Evolutionary conservation across 1,284 basidiomycete genomes (phyloP), one percentile per base, ranked within the genome.

Genomic region (Bjerkandera adusta): DNA sequence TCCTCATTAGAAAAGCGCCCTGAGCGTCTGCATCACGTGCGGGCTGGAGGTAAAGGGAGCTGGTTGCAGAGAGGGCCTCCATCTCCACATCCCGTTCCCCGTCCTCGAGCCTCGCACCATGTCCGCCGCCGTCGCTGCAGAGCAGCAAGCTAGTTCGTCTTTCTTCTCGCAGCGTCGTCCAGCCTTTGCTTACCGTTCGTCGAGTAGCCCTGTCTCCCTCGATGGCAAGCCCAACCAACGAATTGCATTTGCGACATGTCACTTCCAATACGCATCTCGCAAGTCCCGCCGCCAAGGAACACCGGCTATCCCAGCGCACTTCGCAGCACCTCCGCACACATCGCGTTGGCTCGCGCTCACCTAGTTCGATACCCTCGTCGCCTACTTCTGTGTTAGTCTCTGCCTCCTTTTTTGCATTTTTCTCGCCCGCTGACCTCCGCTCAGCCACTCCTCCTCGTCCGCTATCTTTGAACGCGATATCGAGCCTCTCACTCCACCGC

Each of bases 401-500:
- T 56, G 30, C 5, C 36, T 24, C 51, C 35, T 32, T 54, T 33
- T 53, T 48, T 42, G 15, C 38, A 24, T 43, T 44, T 44, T 32
- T 10, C 25, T 26, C 16, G 43, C 38, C 34, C 36, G 27, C 42
- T 13, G 43, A 56, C 36, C 48, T 18, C 36, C 12, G 18, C 38
- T 36, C 61, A 87, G 85, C 6, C 85, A 84, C 57, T 87, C 85
- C 0, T 85, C 83, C 0, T 86, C 85, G 0, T 87, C 84, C 1
- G 87, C 86, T 38, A 90, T 89, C 46, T 90, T 90, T 49, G 86
- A 89, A 64, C 80, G 87, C 36, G 87, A 90, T 60, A 88, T 90
- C 53, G 87, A 89, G 56, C 79, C 83, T 18, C 65, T 85, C 41
- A 71, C 79, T 0, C 73, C 77, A 1, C 75, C 77, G 0, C 66